Conservation (phyloP, 2,329 filamentous ascomycete genomes). For the Ophiognomonia clavigignenti-juglandacearum region DNA sequence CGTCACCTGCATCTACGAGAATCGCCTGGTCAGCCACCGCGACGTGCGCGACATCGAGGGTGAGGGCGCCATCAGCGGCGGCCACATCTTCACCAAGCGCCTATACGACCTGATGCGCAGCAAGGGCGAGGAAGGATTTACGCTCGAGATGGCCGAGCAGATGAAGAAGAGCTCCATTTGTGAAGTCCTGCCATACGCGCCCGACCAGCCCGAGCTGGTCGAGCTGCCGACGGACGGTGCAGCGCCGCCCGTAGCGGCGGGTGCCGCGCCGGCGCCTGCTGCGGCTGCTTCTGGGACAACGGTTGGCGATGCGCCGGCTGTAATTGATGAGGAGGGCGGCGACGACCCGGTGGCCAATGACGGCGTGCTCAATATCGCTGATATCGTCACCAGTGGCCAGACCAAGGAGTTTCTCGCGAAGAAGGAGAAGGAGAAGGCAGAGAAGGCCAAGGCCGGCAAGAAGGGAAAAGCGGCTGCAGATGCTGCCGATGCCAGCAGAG, state of each 20-base stretch:
- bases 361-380: slow-evolving; percentile 78
- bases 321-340: slow-evolving; percentile 27
- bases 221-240: slow-evolving; percentile 40
- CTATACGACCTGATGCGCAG: slow-evolving; percentile 60
- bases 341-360: slow-evolving; percentile 51
- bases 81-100: slow-evolving; percentile 77
- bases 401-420: slow-evolving; percentile 78
- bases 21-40: slow-evolving; percentile 64
- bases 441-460: slow-evolving; percentile 58
- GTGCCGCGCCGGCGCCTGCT: slow-evolving; percentile 23
- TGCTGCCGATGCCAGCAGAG: slow-evolving; percentile 47
- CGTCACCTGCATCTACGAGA: slow-evolving; percentile 84
- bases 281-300: slow-evolving; percentile 16
- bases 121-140: slow-evolving; percentile 51
- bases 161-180: slow-evolving; percentile 63
- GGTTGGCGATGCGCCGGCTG: slow-evolving; percentile 28
- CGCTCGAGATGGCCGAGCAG: slow-evolving; percentile 64
- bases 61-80: slow-evolving; percentile 61
- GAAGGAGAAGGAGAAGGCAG: slow-evolving; percentile 74
- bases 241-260: slow-evolving; percentile 16
- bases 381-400: slow-evolving; percentile 75
- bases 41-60: slow-evolving; percentile 46
- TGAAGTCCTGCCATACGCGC: slow-evolving; percentile 58
- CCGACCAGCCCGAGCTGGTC: slow-evolving; percentile 39
- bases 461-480: slow-evolving; percentile 53